Base-by-base conservation (phyloP, 169 alveolate species). In the Plasmodium fragile region DNA sequence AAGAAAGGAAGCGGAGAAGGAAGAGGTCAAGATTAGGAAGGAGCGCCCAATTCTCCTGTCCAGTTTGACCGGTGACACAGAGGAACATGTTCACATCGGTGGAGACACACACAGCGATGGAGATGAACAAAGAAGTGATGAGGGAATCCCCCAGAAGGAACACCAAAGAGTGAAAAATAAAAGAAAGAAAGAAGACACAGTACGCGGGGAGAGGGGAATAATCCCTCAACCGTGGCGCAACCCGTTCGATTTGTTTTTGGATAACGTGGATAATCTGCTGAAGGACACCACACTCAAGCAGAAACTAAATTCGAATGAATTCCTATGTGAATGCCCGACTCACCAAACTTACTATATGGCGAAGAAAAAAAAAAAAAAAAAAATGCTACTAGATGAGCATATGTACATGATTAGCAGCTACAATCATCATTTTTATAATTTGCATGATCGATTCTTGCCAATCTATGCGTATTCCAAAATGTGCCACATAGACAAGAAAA, bases 361-460 rank as follows among this genome's bases (percentile, higher is more conserved):
- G 70, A 83, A 25, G 77, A 41, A 70, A 13, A 6, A 36, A 78
- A 69, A 87, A 55, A 55, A 87, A 78, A 87, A 41, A 25, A 78
- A 87, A 39, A 55, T 78, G 13, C 30, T 87, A 8, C 36, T 87
- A 65, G 93, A 78, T 78, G 93, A 87, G 34, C 72, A 77, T 52
- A 65, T 87, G 81, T 87, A 87, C 52, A 28, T 87, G 89, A 87
- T 87, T 13, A 79, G 89, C 55, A 87, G 81, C 59, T 87, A 55
- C 72, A 87, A 87, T 87, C 72, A 87, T 25, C 72, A 59, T 59
- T 87, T 87, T 87, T 87, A 87, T 59, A 45, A 87, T 10, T 8
- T 87, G 32, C 28, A 87, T 36, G 65, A 71, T 13, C 34, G 89
- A 16, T 41, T 87, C n/a, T 78, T 87, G 34, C 90, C 93, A 41